Conservation (phyloP, 2,329 filamentous ascomycete genomes). For the Trematosphaeria pertusa region DNA sequence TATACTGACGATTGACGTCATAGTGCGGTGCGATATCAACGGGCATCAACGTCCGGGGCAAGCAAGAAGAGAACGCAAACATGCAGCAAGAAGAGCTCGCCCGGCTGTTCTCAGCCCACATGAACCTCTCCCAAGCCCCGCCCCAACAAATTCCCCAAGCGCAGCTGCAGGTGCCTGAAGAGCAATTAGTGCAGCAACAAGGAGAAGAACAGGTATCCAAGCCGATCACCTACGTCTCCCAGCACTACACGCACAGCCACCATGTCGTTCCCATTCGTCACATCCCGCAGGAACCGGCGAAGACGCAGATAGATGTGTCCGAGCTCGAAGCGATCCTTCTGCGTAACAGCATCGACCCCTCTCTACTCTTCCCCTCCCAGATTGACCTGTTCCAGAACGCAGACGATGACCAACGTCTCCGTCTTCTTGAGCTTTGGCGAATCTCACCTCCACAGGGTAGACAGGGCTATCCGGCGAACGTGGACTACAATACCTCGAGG, state of each 20-base stretch:
- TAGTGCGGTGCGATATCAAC: constrained; percentile 53
- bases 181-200: constrained; percentile 19
- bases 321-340: constrained; percentile 65
- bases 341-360: constrained; percentile 73
- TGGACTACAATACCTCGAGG: constrained; percentile 55
- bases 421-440: constrained; percentile 84
- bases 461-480: constrained; percentile 37
- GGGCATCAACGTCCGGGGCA: constrained; percentile 51
- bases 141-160: constrained; percentile 26
- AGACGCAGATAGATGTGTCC: constrained; percentile 39
- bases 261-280: constrained; percentile 60
- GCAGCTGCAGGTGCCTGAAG: constrained; percentile 57
- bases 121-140: constrained; percentile 63
- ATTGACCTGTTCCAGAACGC: constrained; percentile 80
- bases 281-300: constrained; percentile 36
- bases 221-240: constrained; percentile 75
- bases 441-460: constrained; percentile 71
- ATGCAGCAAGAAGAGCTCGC: constrained; percentile 82
- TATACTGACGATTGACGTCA: constrained; percentile 45
- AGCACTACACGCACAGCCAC: constrained; percentile 84
- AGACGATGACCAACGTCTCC: constrained; percentile 72
- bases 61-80: constrained; percentile 40
- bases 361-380: constrained; percentile 74
- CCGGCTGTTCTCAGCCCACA: constrained; percentile 77
- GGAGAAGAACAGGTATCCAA: constrained; percentile 38